phyloP scores from a whole-genome alignment of 116 monocot genomes.

The Trichopus zeylanicus region DNA sequence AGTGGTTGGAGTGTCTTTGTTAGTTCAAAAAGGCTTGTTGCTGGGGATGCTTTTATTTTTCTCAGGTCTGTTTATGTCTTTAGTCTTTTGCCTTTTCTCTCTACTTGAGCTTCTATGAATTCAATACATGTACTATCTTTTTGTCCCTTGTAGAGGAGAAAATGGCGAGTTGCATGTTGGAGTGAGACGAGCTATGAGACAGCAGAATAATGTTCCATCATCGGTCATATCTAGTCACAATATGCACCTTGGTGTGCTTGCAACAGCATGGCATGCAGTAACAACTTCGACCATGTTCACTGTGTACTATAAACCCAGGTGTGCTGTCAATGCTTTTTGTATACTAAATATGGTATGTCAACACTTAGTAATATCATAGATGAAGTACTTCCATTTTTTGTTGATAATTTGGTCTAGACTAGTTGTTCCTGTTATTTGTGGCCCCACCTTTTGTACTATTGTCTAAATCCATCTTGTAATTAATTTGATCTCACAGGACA shows the following conservation, averaged over 20 bases:
- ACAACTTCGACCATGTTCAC: slow-evolving; percentile 91
- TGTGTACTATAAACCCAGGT: slow-evolving; percentile 96
- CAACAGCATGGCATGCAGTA: slow-evolving; percentile 97
- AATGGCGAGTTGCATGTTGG: slow-evolving; percentile 90
- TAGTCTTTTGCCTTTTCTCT: too few species aligned
- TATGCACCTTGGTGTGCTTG: slow-evolving; percentile 97
- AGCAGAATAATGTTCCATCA: slow-evolving; percentile 78
- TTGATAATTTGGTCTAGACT: neutral
- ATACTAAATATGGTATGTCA: neutral
- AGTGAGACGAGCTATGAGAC: slow-evolving; percentile 90
- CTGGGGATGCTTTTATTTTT: slow-evolving; percentile 98
- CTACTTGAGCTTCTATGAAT: too few species aligned
- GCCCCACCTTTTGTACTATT: neutral
- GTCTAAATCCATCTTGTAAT: neutral
- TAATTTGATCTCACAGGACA: slow-evolving; percentile 12
- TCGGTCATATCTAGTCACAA: slow-evolving; percentile 96
- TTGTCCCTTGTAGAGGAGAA: slow-evolving; percentile 44
- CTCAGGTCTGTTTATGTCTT: slow-evolving; percentile 43
- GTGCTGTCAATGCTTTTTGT: slow-evolving; percentile 4
- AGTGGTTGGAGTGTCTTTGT: slow-evolving; percentile 99
- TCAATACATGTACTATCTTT: neutral
- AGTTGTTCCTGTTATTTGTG: neutral
- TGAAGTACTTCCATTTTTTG: neutral
- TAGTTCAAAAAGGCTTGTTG: slow-evolving; percentile 89
- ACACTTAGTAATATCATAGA: neutral